phyloP scores from a whole-genome alignment of 2,329 filamentous ascomycete genomes.

The Curvularia lunata region DNA sequence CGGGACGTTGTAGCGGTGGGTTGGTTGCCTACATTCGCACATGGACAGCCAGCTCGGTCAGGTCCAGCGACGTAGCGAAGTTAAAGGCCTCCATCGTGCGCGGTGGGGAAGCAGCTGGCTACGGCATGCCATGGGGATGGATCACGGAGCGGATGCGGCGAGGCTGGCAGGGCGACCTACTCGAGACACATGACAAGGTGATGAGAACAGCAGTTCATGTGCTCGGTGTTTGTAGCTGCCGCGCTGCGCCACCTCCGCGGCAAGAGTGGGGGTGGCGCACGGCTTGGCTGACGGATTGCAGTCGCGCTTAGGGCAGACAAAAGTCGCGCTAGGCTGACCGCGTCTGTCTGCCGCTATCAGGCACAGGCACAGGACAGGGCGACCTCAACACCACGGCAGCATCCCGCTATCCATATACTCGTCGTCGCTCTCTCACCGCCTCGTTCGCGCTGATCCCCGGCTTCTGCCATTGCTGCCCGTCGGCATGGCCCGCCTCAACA shows the following conservation, averaged over 20 bases:
- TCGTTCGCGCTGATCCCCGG: background rate
- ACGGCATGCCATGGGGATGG: slow-evolving; percentile 33
- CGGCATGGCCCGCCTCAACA: slow-evolving; percentile 49
- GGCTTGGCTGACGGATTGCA: slow-evolving; percentile 28
- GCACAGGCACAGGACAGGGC: slow-evolving; percentile 2
- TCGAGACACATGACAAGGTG: slow-evolving; percentile 9
- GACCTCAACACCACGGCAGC: slow-evolving; percentile 6
- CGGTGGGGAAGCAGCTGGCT: slow-evolving; percentile 28
- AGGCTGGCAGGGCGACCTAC: no score
- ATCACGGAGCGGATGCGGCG: slow-evolving; percentile 2
- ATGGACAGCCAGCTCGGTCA: slow-evolving; percentile 70
- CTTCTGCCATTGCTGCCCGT: background rate
- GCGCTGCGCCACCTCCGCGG: no score
- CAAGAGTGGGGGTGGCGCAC: slow-evolving; percentile 26
- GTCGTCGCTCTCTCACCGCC: background rate
- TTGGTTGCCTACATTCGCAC: slow-evolving; percentile 63
- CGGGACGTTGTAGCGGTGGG: background rate
- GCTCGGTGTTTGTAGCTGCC: background rate
- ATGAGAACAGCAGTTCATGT: slow-evolving; percentile 6
- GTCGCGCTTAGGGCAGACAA: slow-evolving; percentile 21
- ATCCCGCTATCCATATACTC: background rate
- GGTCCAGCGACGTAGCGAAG: slow-evolving; percentile 86
- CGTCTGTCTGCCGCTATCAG: slow-evolving; percentile 9
- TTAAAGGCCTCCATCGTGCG: slow-evolving; percentile 87
- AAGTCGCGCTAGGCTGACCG: slow-evolving; percentile 27